Base-by-base conservation (phyloP, 2,329 filamentous ascomycete genomes). In the Aureobasidium melanogenum region DNA sequence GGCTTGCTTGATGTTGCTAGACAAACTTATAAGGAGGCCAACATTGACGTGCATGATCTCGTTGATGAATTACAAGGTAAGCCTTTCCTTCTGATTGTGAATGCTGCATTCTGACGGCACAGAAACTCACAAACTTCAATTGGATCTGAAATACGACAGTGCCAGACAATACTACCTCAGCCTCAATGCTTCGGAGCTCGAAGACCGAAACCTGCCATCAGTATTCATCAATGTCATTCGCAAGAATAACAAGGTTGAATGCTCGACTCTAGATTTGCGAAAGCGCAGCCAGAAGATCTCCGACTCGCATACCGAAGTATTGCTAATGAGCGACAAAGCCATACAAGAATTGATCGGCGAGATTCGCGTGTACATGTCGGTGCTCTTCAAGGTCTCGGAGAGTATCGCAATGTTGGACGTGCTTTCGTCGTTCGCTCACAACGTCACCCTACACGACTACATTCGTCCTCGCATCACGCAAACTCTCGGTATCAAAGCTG, bases 11-110 rank as follows among this genome's bases (percentile, higher is more conserved):
- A 97, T 73, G 88, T 97, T 39, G 89, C 91, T 36, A 84, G 92
- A 5, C 88, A 91, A 68, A 91, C 90, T 0, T 97, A 94, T 75
- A 95, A 94, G 67, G 93, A 97, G 71, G 85, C 88, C 1, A 94
- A 87, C 5, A 83, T 88, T 52, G 90, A 96, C 71, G 84, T 90
- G 4, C 82, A 88, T 66, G 80, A 87, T 56, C 84, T 93, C 70
- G 80, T 93, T 2, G 80, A 83, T 24, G 80, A 84, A 17, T 73
- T 97, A 12, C 83, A 83, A 64, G 79, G 89, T 88, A 72, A 61
- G 76, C 12, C 61, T 70, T 36, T 54, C 15, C n/a, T 12, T 39
- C 5, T 5, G 19, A 34, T 8, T 12, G 6, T 10, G 30, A 4
- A 48, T 17, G 19, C 30, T 17, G n/a, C n/a, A 1, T 26, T 5